Evolutionary conservation across 805 yeast genomes (phyloP), one percentile per base, ranked within the genome.

Genomic region (Candida tammaniensis): DNA sequence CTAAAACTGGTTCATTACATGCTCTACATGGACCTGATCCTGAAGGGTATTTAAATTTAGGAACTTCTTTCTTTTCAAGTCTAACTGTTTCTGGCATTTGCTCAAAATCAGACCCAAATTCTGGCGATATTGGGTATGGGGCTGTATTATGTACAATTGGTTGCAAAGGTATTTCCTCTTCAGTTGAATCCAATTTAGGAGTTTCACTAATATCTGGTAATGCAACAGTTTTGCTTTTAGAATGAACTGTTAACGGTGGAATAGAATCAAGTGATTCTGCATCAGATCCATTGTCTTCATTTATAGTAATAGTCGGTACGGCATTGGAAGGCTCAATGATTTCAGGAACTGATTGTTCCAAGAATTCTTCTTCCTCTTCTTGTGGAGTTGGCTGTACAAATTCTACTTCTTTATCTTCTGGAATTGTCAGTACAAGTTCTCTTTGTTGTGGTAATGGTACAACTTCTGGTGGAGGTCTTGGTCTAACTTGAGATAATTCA

Each of bases 1-100:
- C 69, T 1, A 45, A 43, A 19, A 89, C 79, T n/a, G 59, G 65
- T 28, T 56, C 40, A 4, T 59, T 56, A 62, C 98, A 91, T 21
- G 73, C 68, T 38, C 97, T 77, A 55, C 98, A 91, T 11, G 88
- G 88, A 0, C 93, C 93, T 40, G 74, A 62, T 0, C 91, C 93
- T 0, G 88, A 74, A 4, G 73, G 68, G 36, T 57, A 59, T 17
- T 36, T 43, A 33, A 39, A 40, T n/a, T 36, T 12, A 7, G 43
- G 42, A 15, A 31, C 29, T 17, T 23, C 29, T 16, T 19, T 17
- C n/a, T 7, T 22, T 10, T 32, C 28, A 18, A 35, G 31, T 24
- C 28, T 34, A 4, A 34, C 33, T 9, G 36, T 25, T 17, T 18
- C 23, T 16, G n/a, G n/a, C n/a, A n/a, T n/a, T n/a, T n/a, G n/a